phyloP scores from a whole-genome alignment of 805 yeast species.

The Millerozyma acaciae region DNA sequence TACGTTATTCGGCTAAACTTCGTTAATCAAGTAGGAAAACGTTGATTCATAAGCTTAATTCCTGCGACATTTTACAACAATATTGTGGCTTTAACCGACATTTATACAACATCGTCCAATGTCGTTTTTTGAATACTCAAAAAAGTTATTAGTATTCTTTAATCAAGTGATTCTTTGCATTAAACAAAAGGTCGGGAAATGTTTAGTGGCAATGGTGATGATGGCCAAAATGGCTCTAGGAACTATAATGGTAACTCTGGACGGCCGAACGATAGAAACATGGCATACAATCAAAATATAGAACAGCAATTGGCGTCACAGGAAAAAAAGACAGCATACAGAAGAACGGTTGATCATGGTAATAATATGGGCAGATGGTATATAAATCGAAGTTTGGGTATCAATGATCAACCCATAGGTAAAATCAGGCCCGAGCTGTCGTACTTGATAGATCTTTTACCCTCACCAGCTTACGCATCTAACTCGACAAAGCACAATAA shows the following conservation, averaged over 20 bases:
- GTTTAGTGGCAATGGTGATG: constrained; percentile 6
- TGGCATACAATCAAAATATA: constrained; percentile 29
- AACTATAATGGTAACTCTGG: constrained; percentile 3
- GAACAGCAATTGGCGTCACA: constrained; percentile 45
- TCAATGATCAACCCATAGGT: constrained; percentile 45
- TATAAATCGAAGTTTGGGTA: constrained; percentile 42
- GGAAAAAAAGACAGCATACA: constrained; percentile 49
- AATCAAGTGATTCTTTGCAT: too few species aligned
- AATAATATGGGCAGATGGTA: constrained; percentile 66
- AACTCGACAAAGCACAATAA: constrained; percentile 26
- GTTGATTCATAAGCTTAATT: not conserved
- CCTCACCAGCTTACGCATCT: constrained; percentile 56
- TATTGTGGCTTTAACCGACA: too few species aligned
- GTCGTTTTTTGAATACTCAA: too few species aligned
- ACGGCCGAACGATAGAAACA: constrained; percentile 15
- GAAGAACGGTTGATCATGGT: constrained; percentile 78
- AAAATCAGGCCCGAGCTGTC: constrained; percentile 65
- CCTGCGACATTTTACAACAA: constrained; percentile 1
- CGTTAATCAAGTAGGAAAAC: not conserved
- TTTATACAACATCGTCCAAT: too few species aligned
- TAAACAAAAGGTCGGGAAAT: too few species aligned
- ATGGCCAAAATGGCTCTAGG: constrained; percentile 3
- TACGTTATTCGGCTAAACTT: not conserved
- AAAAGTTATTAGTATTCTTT: too few species aligned
- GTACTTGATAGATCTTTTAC: constrained; percentile 58